These are phyloP conservation scores for Nothomitra cinnamomea DNA, from an alignment of 2,329 filamentous ascomycete genomes.

Conservation along the genomic window DNA sequence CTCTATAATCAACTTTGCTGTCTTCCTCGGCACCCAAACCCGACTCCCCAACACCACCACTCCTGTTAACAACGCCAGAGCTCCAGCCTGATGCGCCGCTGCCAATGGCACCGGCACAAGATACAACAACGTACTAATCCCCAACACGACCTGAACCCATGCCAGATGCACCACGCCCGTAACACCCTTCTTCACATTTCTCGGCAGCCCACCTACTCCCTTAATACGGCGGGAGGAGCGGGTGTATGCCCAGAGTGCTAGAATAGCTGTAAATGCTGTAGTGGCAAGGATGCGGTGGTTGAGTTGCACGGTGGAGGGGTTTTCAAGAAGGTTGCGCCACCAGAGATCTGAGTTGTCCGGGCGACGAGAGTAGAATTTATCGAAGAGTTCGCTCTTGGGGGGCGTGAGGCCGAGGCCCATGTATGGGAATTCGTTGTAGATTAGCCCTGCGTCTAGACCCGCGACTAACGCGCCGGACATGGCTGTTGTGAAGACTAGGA, in stretches of 20 bases:
- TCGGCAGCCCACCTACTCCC: slow-evolving; percentile 26
- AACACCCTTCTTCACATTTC: slow-evolving; percentile 48
- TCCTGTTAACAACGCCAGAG: slow-evolving; percentile 67
- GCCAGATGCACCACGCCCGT: slow-evolving; percentile 71
- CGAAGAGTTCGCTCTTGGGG: slow-evolving; percentile 67
- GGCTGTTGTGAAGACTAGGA: slow-evolving; percentile 71
- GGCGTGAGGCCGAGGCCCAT: slow-evolving; percentile 80
- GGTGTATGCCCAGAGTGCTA: slow-evolving; percentile 67
- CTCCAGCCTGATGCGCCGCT: slow-evolving; percentile 83
- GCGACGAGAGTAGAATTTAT: slow-evolving; percentile 67
- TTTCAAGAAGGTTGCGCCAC: slow-evolving; percentile 97
- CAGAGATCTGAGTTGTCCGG: slow-evolving; percentile 67
- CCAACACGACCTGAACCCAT: slow-evolving; percentile 64
- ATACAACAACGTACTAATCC: slow-evolving; percentile 83
- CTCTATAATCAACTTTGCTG: slow-evolving; percentile 38
- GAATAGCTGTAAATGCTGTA: slow-evolving; percentile 68
- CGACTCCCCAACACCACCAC: slow-evolving; percentile 64
- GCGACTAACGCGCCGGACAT: slow-evolving; percentile 91
- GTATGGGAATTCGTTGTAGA: slow-evolving; percentile 96
- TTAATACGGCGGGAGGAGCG: slow-evolving; percentile 51
- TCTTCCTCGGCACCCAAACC: slow-evolving; percentile 44
- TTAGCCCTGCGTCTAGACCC: slow-evolving; percentile 85
- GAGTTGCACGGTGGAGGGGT: slow-evolving; percentile 86
- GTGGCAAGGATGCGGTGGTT: slow-evolving; percentile 87
- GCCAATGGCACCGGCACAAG: slow-evolving; percentile 80